Percentiles rank a stretch among this genome's conserved stretches.
phyloP scores from a whole-genome alignment of 2,329 filamentous ascomycete species.

The Colletotrichum zoysiae region DNA sequence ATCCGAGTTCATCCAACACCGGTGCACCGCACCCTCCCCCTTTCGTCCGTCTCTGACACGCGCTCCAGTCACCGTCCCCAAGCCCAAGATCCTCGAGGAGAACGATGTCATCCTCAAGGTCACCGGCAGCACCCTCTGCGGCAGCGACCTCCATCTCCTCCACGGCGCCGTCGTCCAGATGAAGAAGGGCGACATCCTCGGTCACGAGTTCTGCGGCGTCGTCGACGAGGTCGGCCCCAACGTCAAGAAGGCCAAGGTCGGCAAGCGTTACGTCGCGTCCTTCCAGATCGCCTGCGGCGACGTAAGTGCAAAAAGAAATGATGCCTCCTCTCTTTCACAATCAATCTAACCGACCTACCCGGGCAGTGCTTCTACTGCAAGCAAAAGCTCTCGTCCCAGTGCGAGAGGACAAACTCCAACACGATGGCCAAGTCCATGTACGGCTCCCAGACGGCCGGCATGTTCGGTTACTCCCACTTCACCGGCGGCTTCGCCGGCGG shows the following conservation, averaged over 20 bases:
- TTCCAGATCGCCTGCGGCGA: constrained; percentile 84
- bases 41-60: background rate
- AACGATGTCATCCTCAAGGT: constrained; percentile 85
- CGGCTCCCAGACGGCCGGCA: constrained; percentile 79
- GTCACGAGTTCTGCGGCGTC: constrained; percentile 71
- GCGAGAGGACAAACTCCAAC: constrained; percentile 83
- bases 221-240: constrained; percentile 67
- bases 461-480: constrained; percentile 82
- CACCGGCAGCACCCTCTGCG: constrained; percentile 72
- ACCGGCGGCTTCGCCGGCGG: constrained; percentile 90
- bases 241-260: constrained; percentile 66
- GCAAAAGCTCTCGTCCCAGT: constrained; percentile 82
- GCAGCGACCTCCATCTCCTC: constrained; percentile 69
- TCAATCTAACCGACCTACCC: too few species aligned
- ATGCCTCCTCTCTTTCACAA: rapidly evolving
- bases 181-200: constrained; percentile 74
- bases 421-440: constrained; percentile 80
- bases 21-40: too few species aligned
- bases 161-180: constrained; percentile 70
- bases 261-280: constrained; percentile 81
- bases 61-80: constrained; percentile 69
- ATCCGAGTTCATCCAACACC: too few species aligned
- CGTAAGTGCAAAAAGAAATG: constrained; percentile 26
- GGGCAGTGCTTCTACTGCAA: constrained; percentile 79
- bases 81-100: constrained; percentile 79